Base-by-base conservation (phyloP, 2,329 filamentous ascomycete species). In the Thelonectria discophora region DNA sequence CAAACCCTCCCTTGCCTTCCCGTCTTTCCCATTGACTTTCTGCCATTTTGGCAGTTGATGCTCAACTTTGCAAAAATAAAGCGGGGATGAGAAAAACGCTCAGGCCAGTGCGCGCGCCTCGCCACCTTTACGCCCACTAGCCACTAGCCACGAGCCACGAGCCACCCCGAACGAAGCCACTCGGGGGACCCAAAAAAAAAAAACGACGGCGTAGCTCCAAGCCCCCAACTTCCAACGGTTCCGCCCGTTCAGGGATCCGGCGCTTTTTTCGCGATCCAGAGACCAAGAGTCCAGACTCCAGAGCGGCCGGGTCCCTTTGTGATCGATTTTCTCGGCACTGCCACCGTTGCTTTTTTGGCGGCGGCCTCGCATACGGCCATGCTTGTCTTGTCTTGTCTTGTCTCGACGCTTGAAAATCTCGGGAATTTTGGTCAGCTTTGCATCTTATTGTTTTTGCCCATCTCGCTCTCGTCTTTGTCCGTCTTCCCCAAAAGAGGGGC, bases 41-140 rank as follows among this genome's bases (percentile, higher is more conserved):
- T n/a, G n/a, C n/a, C n/a, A n/a, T n/a, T n/a, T n/a, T n/a, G n/a
- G n/a, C n/a, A n/a, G n/a, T n/a, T n/a, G n/a, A n/a, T n/a, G n/a
- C n/a, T n/a, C n/a, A n/a, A n/a, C n/a, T n/a, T n/a, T n/a, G n/a
- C n/a, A n/a, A 4, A 24, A 24, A 24, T 24, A 59, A 60, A 66
- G 68, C 58, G 57, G 59, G 62, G 62, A 62, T 64, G n/a, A n/a
- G n/a, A n/a, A n/a, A n/a, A 58, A 54, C 49, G 49, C 46, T 45
- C 62, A 45, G 58, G 58, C 58, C 58, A 56, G 39, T 58, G 62
- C 62, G 24, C 24, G 24, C 24, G 55, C 37, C 24, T n/a, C n/a
- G n/a, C n/a, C n/a, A n/a, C n/a, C n/a, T n/a, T n/a, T n/a, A n/a
- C n/a, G n/a, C 52, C 51, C 24, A 55, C 37, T 34, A 54, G n/a